A percentile compares a stretch with the other conserved stretches of the same genome.
phyloP scores from a whole-genome alignment of 2,329 filamentous ascomycete genomes.

The Trichoderma asperellum region DNA sequence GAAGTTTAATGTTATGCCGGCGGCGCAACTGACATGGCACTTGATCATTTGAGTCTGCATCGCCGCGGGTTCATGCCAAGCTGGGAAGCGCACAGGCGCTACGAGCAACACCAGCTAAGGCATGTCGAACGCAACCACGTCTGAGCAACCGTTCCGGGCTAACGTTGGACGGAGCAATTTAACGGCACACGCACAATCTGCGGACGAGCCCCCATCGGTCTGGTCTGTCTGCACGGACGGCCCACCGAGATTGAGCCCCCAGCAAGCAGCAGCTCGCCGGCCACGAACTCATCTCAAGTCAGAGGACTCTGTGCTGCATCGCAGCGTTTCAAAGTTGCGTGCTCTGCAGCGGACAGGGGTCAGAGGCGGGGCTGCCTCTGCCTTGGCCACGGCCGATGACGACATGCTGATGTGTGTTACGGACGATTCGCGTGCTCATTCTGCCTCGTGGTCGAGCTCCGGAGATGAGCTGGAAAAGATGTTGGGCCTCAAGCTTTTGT shows the following conservation, averaged over 20 bases:
- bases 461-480: background rate
- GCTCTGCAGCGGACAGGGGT: constrained; percentile 22
- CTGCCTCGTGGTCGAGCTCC: background rate
- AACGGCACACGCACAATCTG: constrained; percentile 19
- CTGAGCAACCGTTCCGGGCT: constrained; percentile 9
- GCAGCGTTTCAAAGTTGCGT: constrained; percentile 21
- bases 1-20: constrained; percentile 5
- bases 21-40: constrained; percentile 18
- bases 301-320: constrained; percentile 4
- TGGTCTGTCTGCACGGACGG: constrained; percentile 6
- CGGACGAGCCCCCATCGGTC: constrained; percentile 8
- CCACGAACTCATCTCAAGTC: constrained; percentile 13
- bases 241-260: constrained; percentile 24
- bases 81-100: background rate
- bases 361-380: constrained; percentile 16
- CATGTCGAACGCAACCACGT: constrained; percentile 17
- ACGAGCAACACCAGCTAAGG: constrained; percentile 2
- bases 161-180: constrained; percentile 12
- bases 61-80: constrained; percentile 15
- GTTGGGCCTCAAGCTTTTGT: background rate
- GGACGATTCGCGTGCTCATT: background rate
- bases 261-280: constrained; percentile 11
- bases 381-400: constrained; percentile 23
- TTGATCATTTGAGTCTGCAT: constrained; percentile 14
- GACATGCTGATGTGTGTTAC: constrained; percentile 26